Base-by-base conservation (phyloP, 139 green algal species). In the Trebouxia sp. region DNA sequence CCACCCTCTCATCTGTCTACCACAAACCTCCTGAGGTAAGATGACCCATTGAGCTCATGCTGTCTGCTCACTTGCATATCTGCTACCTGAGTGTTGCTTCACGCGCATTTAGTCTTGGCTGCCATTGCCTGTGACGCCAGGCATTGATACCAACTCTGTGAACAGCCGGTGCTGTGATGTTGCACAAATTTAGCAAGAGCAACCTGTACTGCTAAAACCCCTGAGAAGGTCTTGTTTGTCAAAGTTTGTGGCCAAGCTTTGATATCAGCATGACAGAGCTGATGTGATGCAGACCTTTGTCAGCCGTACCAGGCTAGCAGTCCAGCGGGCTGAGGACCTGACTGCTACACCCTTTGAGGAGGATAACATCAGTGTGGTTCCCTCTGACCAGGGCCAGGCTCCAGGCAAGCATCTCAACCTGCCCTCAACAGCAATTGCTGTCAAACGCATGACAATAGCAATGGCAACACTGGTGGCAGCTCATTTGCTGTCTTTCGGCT, bases 1-100 rank as follows among this genome's bases (percentile, higher is more conserved):
- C 87, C 79, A 95, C 90, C 26, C 87, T 98, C n/a, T 88, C 95
- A 6, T 93, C 88, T 7, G 95, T 99, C 38, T 99, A 98, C 87
- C 96, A 99, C 85, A 96, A 96, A 80, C 96, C 96, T 38, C 87
- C 95, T 9, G 90, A 94, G 42, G 82, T 77, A n/a, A 24, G 77
- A 30, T 58, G 4, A 58, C 26, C 4, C 20, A 58, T 22, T 58
- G 50, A 5, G 26, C 20, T 22, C 4, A 6, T 58, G 50, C 20
- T 1, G 22, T 28, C 50, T 58, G 50, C 50, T 9, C 50, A 58
- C 20, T 22, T 28, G 26, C 4, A 26, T 58, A 22, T 58, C 50
- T 22, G 26, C 22, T 3, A 58, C 50, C 3, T 9, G 22, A 22
- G 14, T 15, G 15, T 17, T 22, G 26, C 26, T 17, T 17, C 50